phyloP scores from a whole-genome alignment of 129 eudicot genomes.

The Helichrysum umbraculigerum region DNA sequence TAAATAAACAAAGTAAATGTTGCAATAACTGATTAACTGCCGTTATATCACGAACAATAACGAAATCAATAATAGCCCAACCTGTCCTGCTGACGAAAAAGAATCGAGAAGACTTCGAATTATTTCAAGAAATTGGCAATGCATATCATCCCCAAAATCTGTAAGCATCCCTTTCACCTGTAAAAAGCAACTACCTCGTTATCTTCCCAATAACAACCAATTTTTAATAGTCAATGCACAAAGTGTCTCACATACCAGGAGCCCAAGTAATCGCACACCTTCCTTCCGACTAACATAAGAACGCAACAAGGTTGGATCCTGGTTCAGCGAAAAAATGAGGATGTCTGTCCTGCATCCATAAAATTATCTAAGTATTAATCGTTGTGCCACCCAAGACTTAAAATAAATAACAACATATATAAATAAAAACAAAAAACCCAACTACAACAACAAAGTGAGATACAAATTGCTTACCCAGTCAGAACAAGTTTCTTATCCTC shows the following conservation, averaged over 20 bases:
- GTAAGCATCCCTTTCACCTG: conserved; percentile 96
- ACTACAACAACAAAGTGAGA: not conserved
- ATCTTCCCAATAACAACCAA: conserved; percentile 10
- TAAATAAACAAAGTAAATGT: not conserved
- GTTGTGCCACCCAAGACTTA: conserved; percentile 3
- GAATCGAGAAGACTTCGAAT: conserved; percentile 84
- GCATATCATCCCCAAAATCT: conserved; percentile 97
- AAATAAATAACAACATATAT: not conserved
- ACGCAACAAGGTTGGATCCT: conserved; percentile 76
- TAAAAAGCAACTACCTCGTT: conserved; percentile 23
- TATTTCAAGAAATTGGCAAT: conserved; percentile 92
- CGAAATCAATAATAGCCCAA: conserved; percentile 23
- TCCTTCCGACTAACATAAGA: conserved; percentile 69
- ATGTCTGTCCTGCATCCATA: conserved; percentile 98
- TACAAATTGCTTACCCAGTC: conserved; percentile 64
- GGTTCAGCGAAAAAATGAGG: conserved; percentile 75
- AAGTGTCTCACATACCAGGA: conserved; percentile 57
- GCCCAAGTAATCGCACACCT: conserved; percentile 76
- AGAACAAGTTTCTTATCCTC: conserved; percentile 78
- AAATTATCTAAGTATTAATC: conserved; percentile 24
- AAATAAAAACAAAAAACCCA: not conserved
- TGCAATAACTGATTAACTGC: not conserved
- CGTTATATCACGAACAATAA: not conserved
- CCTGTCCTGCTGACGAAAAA: conserved; percentile 72
- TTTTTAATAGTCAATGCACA: not conserved